Conservation (phyloP, 164 flowering plant genomes). For the Vitis labrusca region DNA sequence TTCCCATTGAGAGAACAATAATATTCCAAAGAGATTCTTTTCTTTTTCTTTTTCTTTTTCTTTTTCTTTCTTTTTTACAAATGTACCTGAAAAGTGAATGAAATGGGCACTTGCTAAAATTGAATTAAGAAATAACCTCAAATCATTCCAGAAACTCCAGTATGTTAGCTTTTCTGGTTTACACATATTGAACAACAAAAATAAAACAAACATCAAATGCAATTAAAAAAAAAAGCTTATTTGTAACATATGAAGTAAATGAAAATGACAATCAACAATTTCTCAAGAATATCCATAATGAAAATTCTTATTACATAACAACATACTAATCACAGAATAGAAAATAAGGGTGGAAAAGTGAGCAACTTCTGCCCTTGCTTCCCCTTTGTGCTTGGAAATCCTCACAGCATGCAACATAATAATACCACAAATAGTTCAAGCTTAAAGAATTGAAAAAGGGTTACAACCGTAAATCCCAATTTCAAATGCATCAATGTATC, state of each 20-base stretch:
- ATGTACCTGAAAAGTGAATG: neutral
- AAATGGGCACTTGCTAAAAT: neutral
- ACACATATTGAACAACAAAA: neutral
- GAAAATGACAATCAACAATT: neutral
- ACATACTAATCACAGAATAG: too few relatives aligned
- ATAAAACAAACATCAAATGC: too few relatives aligned
- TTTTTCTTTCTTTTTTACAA: neutral
- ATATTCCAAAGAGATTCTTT: neutral
- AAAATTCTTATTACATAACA: too few relatives aligned
- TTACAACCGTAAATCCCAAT: too few relatives aligned
- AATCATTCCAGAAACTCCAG: neutral
- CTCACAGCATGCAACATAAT: too few relatives aligned
- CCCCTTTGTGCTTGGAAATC: too few relatives aligned
- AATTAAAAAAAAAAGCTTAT: neutral
- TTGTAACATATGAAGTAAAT: neutral
- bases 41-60: neutral
- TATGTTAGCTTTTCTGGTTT: neutral
- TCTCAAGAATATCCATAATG: too few relatives aligned
- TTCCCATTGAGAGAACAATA: slow-evolving; percentile 9
- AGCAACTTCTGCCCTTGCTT: too few relatives aligned
- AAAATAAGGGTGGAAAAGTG: too few relatives aligned
- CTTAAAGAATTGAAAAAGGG: too few relatives aligned
- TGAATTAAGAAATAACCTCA: neutral
- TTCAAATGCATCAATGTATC: too few relatives aligned
- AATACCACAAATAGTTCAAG: too few relatives aligned